phyloP scores from a whole-genome alignment of 225 moss, liverwort and hornwort species.

The Sphagnum tenellum region DNA sequence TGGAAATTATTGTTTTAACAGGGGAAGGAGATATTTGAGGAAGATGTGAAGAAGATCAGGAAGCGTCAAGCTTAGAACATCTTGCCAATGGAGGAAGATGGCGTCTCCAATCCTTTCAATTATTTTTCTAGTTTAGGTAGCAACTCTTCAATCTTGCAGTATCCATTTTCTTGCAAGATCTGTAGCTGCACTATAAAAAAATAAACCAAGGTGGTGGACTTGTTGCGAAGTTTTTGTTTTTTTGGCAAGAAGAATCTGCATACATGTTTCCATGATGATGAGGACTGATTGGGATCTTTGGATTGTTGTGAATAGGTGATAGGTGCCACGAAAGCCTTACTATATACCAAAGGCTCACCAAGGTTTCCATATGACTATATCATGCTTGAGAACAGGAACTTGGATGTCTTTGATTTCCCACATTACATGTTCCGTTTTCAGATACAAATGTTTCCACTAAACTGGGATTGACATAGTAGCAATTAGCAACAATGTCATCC shows the following conservation, averaged over 20 bases:
- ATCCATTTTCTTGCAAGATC: not conserved
- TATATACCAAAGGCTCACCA: constrained; percentile 47
- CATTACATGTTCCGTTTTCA: constrained; percentile 90
- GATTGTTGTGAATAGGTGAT: constrained; percentile 39
- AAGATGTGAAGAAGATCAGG: constrained; percentile 71
- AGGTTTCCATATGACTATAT: constrained; percentile 53
- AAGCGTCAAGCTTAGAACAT: constrained; percentile 79
- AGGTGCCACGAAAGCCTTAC: constrained; percentile 46
- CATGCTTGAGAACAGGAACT: constrained; percentile 42
- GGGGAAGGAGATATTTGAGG: constrained; percentile 74
- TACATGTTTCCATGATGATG: too few species aligned
- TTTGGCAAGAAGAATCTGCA: too few species aligned
- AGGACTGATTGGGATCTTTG: too few species aligned
- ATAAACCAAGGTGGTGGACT: too few species aligned
- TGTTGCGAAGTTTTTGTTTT: too few species aligned
- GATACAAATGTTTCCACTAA: constrained; percentile 22
- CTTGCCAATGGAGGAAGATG: constrained; percentile 59
- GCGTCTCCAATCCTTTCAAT: constrained; percentile 57
- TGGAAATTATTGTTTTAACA: constrained; percentile 6
- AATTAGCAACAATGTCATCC: too few species aligned
- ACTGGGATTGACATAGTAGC: too few species aligned
- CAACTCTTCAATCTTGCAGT: not conserved
- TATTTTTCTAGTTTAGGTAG: constrained; percentile 57
- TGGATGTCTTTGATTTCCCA: constrained; percentile 89
- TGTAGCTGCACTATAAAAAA: too few species aligned